Evolutionary conservation across 1,284 basidiomycete genomes (phyloP).

Genomic region (Moesziomyces sp.): DNA sequence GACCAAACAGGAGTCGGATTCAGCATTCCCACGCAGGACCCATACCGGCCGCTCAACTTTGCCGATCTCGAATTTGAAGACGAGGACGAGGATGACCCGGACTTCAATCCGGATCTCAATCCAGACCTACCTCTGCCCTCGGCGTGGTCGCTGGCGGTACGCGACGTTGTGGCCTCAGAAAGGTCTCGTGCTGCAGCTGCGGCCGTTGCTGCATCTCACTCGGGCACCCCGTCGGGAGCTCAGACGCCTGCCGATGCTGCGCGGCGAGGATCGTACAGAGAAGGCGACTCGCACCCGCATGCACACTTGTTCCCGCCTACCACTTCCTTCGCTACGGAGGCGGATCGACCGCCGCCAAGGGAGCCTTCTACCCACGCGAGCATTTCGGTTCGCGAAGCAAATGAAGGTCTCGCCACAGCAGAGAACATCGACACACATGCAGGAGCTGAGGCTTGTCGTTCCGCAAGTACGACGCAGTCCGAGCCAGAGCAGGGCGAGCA

Average conservation of each 20-base stretch:
- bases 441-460: neutral
- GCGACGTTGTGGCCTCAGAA: constrained; percentile 50
- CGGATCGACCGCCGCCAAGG: constrained; percentile 7
- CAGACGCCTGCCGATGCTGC: constrained; percentile 23
- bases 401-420: neutral
- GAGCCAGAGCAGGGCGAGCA: constrained; percentile 9
- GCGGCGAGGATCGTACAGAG: constrained; percentile 2
- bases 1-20: neutral
- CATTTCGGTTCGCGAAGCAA: neutral
- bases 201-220: constrained; percentile 28
- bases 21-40: constrained; percentile 1
- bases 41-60: constrained; percentile 31
- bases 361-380: neutral
- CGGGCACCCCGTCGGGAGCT: constrained; percentile 35
- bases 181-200: constrained; percentile 37
- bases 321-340: neutral
- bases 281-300: neutral
- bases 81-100: constrained; percentile 58
- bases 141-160: constrained; percentile 57
- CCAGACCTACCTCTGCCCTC: constrained; percentile 47
- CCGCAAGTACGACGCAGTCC: constrained; percentile 1
- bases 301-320: constrained; percentile 1
- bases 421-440: neutral
- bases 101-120: constrained; percentile 52
- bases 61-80: constrained; percentile 56